phyloP scores from a whole-genome alignment of 495 filamentous ascomycete species.

The Penicillium samsonianum region DNA sequence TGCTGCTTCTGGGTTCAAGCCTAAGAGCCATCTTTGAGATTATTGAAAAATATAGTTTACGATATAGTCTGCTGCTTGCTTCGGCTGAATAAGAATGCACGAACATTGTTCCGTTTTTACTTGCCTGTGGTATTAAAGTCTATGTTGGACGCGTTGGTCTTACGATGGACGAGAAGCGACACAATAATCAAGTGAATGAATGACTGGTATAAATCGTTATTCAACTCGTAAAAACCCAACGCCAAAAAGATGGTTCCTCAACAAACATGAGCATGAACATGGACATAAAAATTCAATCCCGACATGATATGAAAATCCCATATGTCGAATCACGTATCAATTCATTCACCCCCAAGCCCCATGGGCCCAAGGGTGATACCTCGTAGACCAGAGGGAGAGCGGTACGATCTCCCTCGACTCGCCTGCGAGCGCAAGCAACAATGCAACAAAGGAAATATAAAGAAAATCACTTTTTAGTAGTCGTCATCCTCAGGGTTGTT shows the following conservation, averaged over 20 bases:
- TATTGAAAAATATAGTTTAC: neutral
- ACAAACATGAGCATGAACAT: conserved; percentile 13
- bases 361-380: conserved; percentile 12
- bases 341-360: conserved; percentile 10
- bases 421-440: conserved; percentile 12
- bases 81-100: conserved; percentile 7
- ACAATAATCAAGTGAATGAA: conserved; percentile 14
- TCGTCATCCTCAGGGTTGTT: conserved; percentile 42
- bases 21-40: conserved; percentile 43
- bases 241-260: conserved; percentile 11
- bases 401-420: conserved; percentile 1
- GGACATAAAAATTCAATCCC: conserved; percentile 13
- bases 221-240: conserved; percentile 18
- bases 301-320: conserved; percentile 24
- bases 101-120: neutral
- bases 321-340: conserved; percentile 22
- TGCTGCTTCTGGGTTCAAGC: conserved; percentile 57
- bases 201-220: conserved; percentile 19
- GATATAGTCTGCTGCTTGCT: conserved; percentile 2
- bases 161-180: neutral
- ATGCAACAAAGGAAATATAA: conserved; percentile 19
- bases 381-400: conserved; percentile 10
- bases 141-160: neutral
- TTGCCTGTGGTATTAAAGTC: neutral
- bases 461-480: conserved; percentile 36